Evolutionary conservation across 2,329 filamentous ascomycete species (phyloP), one percentile per base, ranked within the genome.

Genomic region (Hortaea werneckii): DNA sequence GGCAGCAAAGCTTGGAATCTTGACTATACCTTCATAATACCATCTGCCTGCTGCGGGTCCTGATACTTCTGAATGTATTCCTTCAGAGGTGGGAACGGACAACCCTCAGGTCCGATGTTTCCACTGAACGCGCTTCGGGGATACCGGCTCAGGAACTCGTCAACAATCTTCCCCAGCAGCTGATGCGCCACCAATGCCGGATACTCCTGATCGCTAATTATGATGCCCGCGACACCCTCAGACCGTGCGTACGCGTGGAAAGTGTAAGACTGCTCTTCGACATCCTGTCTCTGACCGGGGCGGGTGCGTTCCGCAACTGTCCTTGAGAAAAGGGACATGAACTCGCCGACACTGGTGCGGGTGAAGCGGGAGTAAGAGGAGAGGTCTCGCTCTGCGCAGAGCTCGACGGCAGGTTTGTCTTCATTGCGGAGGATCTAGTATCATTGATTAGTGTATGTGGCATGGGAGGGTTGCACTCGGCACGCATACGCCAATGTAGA

Each of bases 31-130:
- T 65, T 65, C 63, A 66, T 65, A 64, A 96, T 94, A 68, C 83
- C 90, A 70, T 94, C 88, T 55, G 87, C 89, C 69, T 94, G 78
- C 61, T 82, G 75, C 9, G 90, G 88, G 65, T 95, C 85, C 71
- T 95, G 86, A 70, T 88, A 94, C 55, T 83, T 81, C 37, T 67
- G 63, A 42, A 85, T 75, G 67, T 94, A 94, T 37, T 87, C 83
- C 65, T 86, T 82, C 46, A 96, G 75, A 63, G 83, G 77, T 38
- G 85, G 84, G 64, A 88, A 83, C 13, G 73, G 62, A 43, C 86
- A 69, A 9, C 32, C 32, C 45, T 60, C 54, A 58, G 72, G 62
- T 8, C 43, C 46, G 37, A 61, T 75, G 65, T 59, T 70, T 53
- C 67, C 74, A 12, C 75, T 72, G 75, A 82, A 92, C 38, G 79